Evolutionary conservation across 1,139 yeast species (phyloP).

Genomic region (Yamadazyma triangularis): DNA sequence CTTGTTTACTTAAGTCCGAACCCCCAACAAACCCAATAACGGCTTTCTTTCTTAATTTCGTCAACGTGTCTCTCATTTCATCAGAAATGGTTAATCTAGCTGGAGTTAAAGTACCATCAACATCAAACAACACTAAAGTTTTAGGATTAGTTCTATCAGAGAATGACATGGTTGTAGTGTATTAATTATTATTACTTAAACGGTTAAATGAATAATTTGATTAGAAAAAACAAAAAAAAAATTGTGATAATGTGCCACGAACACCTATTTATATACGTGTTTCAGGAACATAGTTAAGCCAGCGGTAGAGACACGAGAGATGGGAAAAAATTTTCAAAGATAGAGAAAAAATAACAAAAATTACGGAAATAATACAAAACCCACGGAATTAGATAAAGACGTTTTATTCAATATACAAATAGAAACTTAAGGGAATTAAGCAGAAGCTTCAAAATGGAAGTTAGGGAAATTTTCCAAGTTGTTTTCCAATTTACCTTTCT

Average conservation of each 20-base stretch:
- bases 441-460: constrained; percentile 53
- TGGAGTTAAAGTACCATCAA: constrained; percentile 97
- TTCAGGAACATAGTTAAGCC: too few species aligned
- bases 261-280: too few species aligned
- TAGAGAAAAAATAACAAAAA: too few species aligned
- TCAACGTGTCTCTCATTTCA: constrained; percentile 71
- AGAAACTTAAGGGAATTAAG: background rate
- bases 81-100: constrained; percentile 83
- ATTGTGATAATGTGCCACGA: too few species aligned
- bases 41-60: constrained; percentile 78
- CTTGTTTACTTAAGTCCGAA: constrained; percentile 88
- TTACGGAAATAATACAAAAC: too few species aligned
- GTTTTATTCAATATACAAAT: background rate
- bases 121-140: constrained; percentile 84
- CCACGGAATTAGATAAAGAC: too few species aligned
- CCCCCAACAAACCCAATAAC: constrained; percentile 99
- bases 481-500: constrained; percentile 90
- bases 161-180: constrained; percentile 64
- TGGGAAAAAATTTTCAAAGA: too few species aligned
- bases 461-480: constrained; percentile 97
- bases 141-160: constrained; percentile 51
- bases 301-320: too few species aligned
- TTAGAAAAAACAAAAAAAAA: too few species aligned
- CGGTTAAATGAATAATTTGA: too few species aligned
- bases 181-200: too few species aligned